Evolutionary conservation across 2,329 filamentous ascomycete species (phyloP).

Genomic region (Trichoderma citrinoviride): DNA sequence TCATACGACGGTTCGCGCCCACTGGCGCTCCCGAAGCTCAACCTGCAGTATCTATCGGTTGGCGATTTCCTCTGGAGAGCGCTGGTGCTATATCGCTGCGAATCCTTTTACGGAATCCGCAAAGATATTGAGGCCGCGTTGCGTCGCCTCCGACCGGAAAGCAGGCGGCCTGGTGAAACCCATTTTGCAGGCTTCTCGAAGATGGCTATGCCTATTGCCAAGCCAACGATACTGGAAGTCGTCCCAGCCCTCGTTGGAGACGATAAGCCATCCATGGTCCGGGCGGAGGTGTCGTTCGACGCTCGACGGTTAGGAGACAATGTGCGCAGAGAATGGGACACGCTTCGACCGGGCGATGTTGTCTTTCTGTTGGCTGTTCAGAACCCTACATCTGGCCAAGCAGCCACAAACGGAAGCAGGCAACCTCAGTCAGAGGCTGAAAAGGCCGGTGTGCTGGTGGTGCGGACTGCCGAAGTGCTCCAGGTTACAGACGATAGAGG

Average conservation of each 20-base stretch:
- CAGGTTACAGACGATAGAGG: slow-evolving; percentile 86
- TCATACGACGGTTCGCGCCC: slow-evolving; percentile 83
- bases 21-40: slow-evolving; percentile 88
- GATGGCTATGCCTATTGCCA: slow-evolving; percentile 86
- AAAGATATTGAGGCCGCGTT: slow-evolving; percentile 84
- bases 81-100: slow-evolving; percentile 81
- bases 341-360: slow-evolving; percentile 79
- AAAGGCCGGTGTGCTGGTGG: slow-evolving; percentile 63
- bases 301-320: slow-evolving; percentile 74
- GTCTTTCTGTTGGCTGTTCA: slow-evolving; percentile 82
- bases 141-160: slow-evolving; percentile 71
- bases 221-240: slow-evolving; percentile 83
- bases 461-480: slow-evolving; percentile 82
- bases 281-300: slow-evolving; percentile 82
- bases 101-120: slow-evolving; percentile 90
- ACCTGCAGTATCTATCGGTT: slow-evolving; percentile 90
- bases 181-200: slow-evolving; percentile 81
- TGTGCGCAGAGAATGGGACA: slow-evolving; percentile 84
- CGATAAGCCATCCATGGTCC: slow-evolving; percentile 76
- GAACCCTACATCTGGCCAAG: slow-evolving; percentile 49
- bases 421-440: slow-evolving; percentile 49
- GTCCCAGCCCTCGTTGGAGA: slow-evolving; percentile 80
- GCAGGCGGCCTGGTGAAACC: slow-evolving; percentile 61
- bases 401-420: slow-evolving; percentile 50
- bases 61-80: slow-evolving; percentile 97